Evolutionary conservation across 768 basidiomycete genomes (phyloP).

Genomic region (Phlebiopsis gigantea): DNA sequence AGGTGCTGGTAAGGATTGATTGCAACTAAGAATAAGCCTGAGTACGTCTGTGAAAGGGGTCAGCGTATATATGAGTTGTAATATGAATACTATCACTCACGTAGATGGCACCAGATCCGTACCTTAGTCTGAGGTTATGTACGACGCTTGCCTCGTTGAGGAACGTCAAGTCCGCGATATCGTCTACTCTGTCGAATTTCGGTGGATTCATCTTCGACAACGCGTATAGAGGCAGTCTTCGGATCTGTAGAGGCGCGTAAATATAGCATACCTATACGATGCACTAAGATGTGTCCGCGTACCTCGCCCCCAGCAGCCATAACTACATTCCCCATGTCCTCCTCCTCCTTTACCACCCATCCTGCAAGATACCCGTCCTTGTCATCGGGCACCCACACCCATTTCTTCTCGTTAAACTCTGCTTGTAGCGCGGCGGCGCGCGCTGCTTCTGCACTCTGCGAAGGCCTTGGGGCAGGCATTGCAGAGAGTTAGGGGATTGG

Average conservation of each 20-base stretch:
- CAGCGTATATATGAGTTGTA: not conserved
- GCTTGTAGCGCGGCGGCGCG: conserved; percentile 86
- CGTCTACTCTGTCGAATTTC: conserved; percentile 95
- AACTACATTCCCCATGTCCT: conserved; percentile 77
- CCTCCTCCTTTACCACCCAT: conserved; percentile 87
- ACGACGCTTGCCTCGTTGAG: conserved; percentile 98
- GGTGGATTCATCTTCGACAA: conserved; percentile 97
- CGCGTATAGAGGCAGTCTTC: conserved; percentile 69
- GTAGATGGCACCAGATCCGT: conserved; percentile 88
- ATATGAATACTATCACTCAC: conserved; percentile 58
- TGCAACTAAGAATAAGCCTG: conserved; percentile 95
- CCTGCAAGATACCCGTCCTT: conserved; percentile 91
- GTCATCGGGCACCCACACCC: conserved; percentile 96
- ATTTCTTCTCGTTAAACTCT: conserved; percentile 96
- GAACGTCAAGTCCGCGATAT: conserved; percentile 97
- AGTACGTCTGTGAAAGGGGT: conserved; percentile 68
- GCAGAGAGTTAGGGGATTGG: not conserved
- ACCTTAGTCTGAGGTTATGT: conserved; percentile 91
- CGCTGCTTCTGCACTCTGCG: conserved; percentile 59
- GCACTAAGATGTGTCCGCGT: conserved; percentile 14
- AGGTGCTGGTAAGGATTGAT: conserved; percentile 95
- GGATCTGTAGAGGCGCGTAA: conserved; percentile 49
- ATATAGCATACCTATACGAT: conserved; percentile 18
- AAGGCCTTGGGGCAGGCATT: conserved; percentile 34
- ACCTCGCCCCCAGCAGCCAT: conserved; percentile 85